Evolutionary conservation across 805 yeast species (phyloP), one percentile per base, ranked within the genome.

Genomic region (Brettanomyces bruxellensis): DNA sequence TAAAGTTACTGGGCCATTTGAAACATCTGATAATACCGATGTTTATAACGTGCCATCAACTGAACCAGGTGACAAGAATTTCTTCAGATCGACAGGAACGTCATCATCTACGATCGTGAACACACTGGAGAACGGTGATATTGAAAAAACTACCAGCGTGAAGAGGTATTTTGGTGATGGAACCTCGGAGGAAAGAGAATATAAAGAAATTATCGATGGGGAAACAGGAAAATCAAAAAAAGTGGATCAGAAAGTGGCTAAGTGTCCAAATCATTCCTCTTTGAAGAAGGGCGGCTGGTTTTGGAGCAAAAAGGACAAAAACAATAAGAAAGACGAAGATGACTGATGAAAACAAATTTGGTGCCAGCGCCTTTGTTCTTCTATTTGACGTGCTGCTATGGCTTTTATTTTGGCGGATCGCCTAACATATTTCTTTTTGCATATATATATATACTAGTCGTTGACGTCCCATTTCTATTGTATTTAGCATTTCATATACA

Each of bases 141-240:
- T 58, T 18, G 75, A 75, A 50, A 71, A 70, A 48, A 49, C 64
- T 25, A 66, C 68, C 2, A 64, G 64, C 43, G 50, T 56, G 7
- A 59, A 65, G 44, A 67, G 69, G 25, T 64, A 56, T 32, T 75
- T 54, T 50, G 64, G 59, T 22, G 78, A 76, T 52, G 81, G 81
- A 51, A 62, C 59, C 7, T 62, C 67, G 9, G 59, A 66, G 39
- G 53, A 65, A 23, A 67, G 62, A 44, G 68, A 69, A 38, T 56
- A 63, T 34, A 71, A 61, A 50, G 72, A 64, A 45, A 48, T 65
- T 5, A 55, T 60, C 34, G 72, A 75, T 34, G 51, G 51, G 5
- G 66, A 65, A 38, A 25, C 45, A 44, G 76, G 71, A 5, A 52
- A 68, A 4, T 55, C 64, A 40, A 57, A 55, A 23, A 53, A 65